Percentiles rank a stretch among this genome's conserved stretches.
phyloP scores from a whole-genome alignment of 768 basidiomycete genomes.

The Tricholoma furcatifolium region DNA sequence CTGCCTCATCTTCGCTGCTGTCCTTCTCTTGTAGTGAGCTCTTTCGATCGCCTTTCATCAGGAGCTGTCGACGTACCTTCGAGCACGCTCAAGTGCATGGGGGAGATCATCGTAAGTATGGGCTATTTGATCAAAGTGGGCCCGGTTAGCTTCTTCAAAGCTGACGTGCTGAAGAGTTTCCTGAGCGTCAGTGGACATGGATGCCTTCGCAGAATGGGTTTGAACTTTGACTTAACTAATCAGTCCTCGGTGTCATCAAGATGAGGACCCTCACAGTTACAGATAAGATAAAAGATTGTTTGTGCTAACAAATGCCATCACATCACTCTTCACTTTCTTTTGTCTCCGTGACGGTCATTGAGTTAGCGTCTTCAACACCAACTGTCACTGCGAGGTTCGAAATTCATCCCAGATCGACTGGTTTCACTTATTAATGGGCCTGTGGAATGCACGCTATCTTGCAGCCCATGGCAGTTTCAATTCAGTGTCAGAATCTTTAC shows the following conservation, averaged over 20 bases:
- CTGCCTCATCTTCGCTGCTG: slow-evolving; percentile 35
- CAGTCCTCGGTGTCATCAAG: background rate
- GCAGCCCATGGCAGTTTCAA: no score
- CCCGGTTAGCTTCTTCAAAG: slow-evolving; percentile 15
- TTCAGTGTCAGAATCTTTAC: no score
- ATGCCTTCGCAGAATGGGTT: background rate
- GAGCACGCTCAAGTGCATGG: slow-evolving; percentile 14
- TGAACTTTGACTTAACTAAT: background rate
- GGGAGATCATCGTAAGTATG: slow-evolving; percentile 15
- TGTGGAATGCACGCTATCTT: no score
- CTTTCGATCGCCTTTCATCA: background rate
- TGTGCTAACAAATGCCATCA: no score
- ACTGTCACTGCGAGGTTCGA: no score
- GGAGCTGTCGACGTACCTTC: slow-evolving; percentile 10
- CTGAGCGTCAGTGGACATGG: background rate
- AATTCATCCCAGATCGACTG: no score
- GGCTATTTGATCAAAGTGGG: slow-evolving; percentile 16
- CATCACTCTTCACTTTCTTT: no score
- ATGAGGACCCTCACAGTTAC: slow-evolving; percentile 10
- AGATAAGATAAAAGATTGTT: background rate
- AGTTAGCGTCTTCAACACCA: no score
- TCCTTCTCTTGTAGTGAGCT: slow-evolving; percentile 19
- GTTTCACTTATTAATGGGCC: no score
- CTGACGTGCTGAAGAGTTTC: background rate
- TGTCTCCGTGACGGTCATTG: no score